Evolutionary conservation across 2,329 filamentous ascomycete genomes (phyloP).

Genomic region (Metarhizium guizhouense): DNA sequence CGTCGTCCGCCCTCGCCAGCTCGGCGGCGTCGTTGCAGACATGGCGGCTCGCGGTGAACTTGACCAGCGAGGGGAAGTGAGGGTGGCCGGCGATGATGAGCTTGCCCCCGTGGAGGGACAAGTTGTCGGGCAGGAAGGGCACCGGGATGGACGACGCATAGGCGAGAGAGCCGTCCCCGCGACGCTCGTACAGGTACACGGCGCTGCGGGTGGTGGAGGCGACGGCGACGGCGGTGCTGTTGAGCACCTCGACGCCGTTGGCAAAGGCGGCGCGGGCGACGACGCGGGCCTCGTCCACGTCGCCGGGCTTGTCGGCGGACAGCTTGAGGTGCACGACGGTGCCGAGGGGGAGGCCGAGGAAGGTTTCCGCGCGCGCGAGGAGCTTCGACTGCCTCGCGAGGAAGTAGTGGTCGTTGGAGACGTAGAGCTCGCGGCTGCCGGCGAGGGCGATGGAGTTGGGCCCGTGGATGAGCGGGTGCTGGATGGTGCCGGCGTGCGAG

Average conservation of each 20-base stretch:
- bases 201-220: conserved; percentile 22
- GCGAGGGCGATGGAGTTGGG: conserved; percentile 31
- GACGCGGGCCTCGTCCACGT: background rate
- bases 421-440: conserved; percentile 26
- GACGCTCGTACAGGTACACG: conserved; percentile 22
- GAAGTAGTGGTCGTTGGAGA: conserved; percentile 33
- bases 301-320: background rate
- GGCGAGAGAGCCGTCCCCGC: background rate
- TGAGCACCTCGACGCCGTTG: conserved; percentile 32
- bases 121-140: conserved; percentile 32
- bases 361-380: conserved; percentile 24
- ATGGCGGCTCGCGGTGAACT: conserved; percentile 22
- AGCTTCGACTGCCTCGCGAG: conserved; percentile 13
- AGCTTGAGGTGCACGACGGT: conserved; percentile 27
- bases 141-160: conserved; percentile 4
- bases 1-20: conserved; percentile 13
- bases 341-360: conserved; percentile 21
- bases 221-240: conserved; percentile 28
- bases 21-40: conserved; percentile 24
- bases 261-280: conserved; percentile 22
- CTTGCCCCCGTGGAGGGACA: conserved; percentile 20
- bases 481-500: conserved; percentile 25
- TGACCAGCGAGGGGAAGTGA: conserved; percentile 21
- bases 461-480: conserved; percentile 26
- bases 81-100: conserved; percentile 32